Base-by-base conservation (phyloP, 805 yeast genomes). In the Myxozyma geophila region DNA sequence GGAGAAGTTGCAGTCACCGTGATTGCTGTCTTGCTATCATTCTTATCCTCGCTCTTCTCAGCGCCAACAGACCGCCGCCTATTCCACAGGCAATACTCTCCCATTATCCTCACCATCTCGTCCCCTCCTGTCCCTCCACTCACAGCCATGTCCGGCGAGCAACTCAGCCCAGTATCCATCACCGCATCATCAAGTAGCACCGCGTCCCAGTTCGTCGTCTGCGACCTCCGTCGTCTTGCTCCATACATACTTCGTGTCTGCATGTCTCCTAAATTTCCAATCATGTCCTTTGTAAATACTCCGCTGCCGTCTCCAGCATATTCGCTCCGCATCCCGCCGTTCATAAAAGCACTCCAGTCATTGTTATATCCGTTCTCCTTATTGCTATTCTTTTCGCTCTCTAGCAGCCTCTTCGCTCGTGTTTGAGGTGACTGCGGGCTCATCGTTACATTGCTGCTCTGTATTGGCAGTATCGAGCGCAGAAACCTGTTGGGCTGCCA, bases 51-150 rank as follows among this genome's bases (percentile, higher is more conserved):
- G 8, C 13, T 19, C 28, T 35, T 9, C 6, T 10, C 28, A 23
- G 37, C 46, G 9, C 21, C 46, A 15, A 21, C 55, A 7, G 55
- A 53, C 57, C 40, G 57, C 21, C 57, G 49, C 39, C 21, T 21
- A 43, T 35, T 47, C 59, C 59, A 48, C 36, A 56, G 41, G 21
- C 59, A 56, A 35, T 48, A 56, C 39, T 48, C 49, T 23, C 59
- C 59, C 53, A 56, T 47, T 9, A 56, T 47, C n/a, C 54, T 53
- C 48, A 33, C 54, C 59, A 56, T 47, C 33, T 48, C 39, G 54
- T 56, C 54, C 9, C 33, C n/a, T 15, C 44, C 17, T 36, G 23
- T 9, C 10, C n/a, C 21, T 21, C 43, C 6, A 7, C 36, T 10
- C 33, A 33, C 19, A 19, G 7, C 9, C 43, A 9, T 17, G 4